Conservation (phyloP, 225 moss, liverwort and hornwort genomes). For the Ulota crispa region DNA sequence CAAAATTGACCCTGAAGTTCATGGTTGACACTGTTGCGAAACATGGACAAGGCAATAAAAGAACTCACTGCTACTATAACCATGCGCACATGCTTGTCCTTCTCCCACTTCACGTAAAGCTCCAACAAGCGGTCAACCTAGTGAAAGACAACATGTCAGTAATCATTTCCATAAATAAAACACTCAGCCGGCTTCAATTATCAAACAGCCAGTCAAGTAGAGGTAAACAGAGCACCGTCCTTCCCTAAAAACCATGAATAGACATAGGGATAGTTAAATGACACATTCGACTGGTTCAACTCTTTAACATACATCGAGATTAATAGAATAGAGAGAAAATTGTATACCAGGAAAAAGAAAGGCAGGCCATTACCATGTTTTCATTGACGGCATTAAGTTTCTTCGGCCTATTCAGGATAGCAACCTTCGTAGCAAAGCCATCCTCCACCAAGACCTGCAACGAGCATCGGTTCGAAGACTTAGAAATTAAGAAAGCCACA, state of each 20-base stretch:
- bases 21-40: neutral
- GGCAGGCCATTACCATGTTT: constrained; percentile 50
- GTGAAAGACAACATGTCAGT: neutral
- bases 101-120: constrained; percentile 88
- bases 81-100: constrained; percentile 87
- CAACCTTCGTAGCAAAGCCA: constrained; percentile 77
- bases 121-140: constrained; percentile 71
- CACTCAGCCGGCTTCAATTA: neutral
- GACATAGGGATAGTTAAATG: neutral
- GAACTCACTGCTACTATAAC: constrained; percentile 80
- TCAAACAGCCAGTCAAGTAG: neutral
- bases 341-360: neutral
- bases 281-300: neutral
- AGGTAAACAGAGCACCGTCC: neutral
- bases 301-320: neutral
- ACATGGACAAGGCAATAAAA: neutral
- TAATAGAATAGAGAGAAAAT: neutral
- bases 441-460: constrained; percentile 84
- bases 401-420: constrained; percentile 82
- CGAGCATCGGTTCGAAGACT: neutral
- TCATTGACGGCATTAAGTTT: constrained; percentile 79
- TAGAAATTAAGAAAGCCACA: neutral
- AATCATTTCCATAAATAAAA: constrained; percentile 7
- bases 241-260: neutral
- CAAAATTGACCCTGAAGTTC: neutral